Evolutionary conservation across 225 moss, liverwort and hornwort genomes (phyloP).

Genomic region (Straminergon stramineum): DNA sequence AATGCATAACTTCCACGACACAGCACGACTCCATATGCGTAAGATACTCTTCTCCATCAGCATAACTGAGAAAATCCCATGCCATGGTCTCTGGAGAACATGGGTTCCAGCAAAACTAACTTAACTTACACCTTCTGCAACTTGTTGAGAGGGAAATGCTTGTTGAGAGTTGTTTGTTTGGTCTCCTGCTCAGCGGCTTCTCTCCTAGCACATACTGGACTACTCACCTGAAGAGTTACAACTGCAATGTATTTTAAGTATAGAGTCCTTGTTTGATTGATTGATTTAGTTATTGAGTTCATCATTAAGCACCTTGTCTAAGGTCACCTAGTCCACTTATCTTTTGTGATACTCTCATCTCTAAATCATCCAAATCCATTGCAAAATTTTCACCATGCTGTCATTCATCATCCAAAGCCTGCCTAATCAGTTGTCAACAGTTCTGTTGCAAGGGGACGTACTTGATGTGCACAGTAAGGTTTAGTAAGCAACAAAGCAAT

Average conservation of each 20-base stretch:
- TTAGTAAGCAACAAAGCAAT: background rate
- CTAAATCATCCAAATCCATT: too few species aligned
- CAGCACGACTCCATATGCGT: background rate
- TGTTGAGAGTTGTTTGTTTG: background rate
- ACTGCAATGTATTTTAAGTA: too few species aligned
- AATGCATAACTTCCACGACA: background rate
- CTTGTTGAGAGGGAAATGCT: background rate
- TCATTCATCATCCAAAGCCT: background rate
- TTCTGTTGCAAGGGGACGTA: too few species aligned
- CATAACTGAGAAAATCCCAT: background rate
- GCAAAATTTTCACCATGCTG: background rate
- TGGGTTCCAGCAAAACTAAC: background rate
- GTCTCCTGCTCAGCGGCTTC: background rate
- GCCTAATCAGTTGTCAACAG: background rate
- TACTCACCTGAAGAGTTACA: background rate
- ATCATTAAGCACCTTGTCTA: too few species aligned
- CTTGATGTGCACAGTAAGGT: background rate
- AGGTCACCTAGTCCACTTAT: background rate
- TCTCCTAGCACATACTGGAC: fast-evolving
- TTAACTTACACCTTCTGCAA: background rate
- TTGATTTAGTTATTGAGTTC: background rate
- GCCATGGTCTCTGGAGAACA: background rate
- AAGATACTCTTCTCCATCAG: background rate
- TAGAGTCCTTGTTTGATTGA: background rate
- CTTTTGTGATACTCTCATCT: background rate